Percentiles rank a stretch among this genome's conserved stretches.
Conservation (phyloP, 1,139 yeast species). For the Candida neerlandica region DNA sequence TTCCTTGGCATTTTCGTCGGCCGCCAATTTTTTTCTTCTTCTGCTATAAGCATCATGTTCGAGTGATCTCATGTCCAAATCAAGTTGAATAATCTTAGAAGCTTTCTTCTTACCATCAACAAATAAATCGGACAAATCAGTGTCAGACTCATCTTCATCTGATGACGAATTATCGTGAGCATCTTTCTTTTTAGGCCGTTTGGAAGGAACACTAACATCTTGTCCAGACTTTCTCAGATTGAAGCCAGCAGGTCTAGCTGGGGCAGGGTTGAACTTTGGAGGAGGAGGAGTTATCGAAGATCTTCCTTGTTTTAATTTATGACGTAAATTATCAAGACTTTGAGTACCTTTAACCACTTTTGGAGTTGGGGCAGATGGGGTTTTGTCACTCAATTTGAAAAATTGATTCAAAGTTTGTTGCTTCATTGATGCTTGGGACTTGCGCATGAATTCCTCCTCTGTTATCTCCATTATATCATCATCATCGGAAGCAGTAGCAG, state of each 20-base stretch:
- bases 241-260: slow-evolving; percentile 86
- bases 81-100: slow-evolving; percentile 42
- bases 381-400: slow-evolving; percentile 40
- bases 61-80: slow-evolving; percentile 39
- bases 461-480: slow-evolving; percentile 5
- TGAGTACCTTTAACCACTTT: slow-evolving; percentile 34
- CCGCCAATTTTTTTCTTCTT: slow-evolving; percentile 23
- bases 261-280: slow-evolving; percentile 52
- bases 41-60: slow-evolving; percentile 6
- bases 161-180: slow-evolving; percentile 36
- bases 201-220: slow-evolving; percentile 13
- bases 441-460: slow-evolving; percentile 11
- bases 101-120: slow-evolving; percentile 37
- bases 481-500: background rate
- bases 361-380: slow-evolving; percentile 46
- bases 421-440: slow-evolving; percentile 17
- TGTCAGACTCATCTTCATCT: slow-evolving; percentile 36
- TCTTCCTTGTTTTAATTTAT: slow-evolving; percentile 35
- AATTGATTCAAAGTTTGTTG: slow-evolving; percentile 56
- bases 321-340: slow-evolving; percentile 44
- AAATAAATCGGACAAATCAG: slow-evolving; percentile 46
- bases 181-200: slow-evolving; percentile 35
- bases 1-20: slow-evolving; percentile 67
- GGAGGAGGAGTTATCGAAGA: background rate
- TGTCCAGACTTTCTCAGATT: slow-evolving; percentile 40